Evolutionary conservation across 2,329 filamentous ascomycete genomes (phyloP), one percentile per base, ranked within the genome.

Genomic region (Aspergillus latus): DNA sequence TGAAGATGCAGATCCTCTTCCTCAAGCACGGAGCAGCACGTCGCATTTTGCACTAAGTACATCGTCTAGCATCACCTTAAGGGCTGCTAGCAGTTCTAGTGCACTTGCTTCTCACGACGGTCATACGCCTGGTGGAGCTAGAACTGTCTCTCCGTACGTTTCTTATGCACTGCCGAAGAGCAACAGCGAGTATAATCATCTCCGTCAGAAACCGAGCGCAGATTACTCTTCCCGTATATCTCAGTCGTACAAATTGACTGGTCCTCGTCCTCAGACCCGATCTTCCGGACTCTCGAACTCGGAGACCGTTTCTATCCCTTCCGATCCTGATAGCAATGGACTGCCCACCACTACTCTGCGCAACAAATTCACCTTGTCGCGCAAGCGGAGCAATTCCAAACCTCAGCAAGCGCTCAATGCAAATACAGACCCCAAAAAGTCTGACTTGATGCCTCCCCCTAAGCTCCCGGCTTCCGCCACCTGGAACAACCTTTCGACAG

Each of bases 401-500:
- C 80, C 73, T 55, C 81, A 72, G 59, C 78, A 76, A 52, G 72
- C 76, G 26, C 68, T 74, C 30, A 79, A 82, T 44, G 72, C 77
- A 59, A 75, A 76, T 42, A 73, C 76, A 37, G 78, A 85, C 54
- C 78, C 81, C 45, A 74, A 80, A 51, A 89, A 87, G 62, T 87
- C 91, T 66, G 87, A 91, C 57, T 85, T 86, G 54, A 96, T 97
- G 90, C 92, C 90, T n/a, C 92, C 92, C 26, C 93, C 94, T 16
- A 88, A 87, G 58, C 79, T 97, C 55, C 93, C 93, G 4, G 84
- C 89, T 16, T 96, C 92, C 54, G 86, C 90, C 5, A 92, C 89
- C 0, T 84, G 87, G 77, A 87, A 81, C 63, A 87, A 85, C 59
- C 67, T 87, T n/a, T 79, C 76, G 49, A 72, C 78, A 15, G 69